Base-by-base conservation (phyloP, 179 eudicot genomes). In the Silene coronaria region DNA sequence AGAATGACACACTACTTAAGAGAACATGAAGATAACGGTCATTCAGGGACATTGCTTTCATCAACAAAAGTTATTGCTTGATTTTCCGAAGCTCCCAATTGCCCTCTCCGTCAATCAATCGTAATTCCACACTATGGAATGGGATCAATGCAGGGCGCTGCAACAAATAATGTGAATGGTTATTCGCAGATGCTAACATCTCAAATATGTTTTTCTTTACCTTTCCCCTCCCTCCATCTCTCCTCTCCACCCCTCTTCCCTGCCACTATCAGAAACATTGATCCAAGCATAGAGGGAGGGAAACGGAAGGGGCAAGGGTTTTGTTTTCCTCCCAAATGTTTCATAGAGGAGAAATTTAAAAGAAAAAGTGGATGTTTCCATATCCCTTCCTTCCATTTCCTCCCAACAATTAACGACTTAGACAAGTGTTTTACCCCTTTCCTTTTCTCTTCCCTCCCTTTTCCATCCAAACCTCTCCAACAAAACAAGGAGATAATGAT, bases 121-220 rank as follows among this genome's bases (percentile, higher is more conserved):
- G 84, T 67, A 94, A 81, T 81, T 94, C 97, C 86, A 73, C 73
- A 12, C 87, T 80, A 81, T 94, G 98, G 90, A 90, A 92, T 32
- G 92, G 96, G 76, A 92, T 92, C 75, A 94, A 83, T 64, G 98
- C 98, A 74, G 98, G 97, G 58, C 97, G 97, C 97, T 94, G 90
- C 62, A 32, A 69, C 38, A 28, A 53, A 16, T 36, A 51, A 77
- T 42, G 42, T 71, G 42, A 8, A 62, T 53, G 58, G 80, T 62
- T 34, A 67, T 60, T n/a, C 75, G 38, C 46, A 55, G 38, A 53
- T 13, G 16, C n/a, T 36, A 23, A 22, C 7, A 28, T 57, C 13
- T 19, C 14, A 22, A 57, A 65, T 19, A 22, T 53, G 58, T 53
- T 14, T 42, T 42, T 42, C 48, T 42, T 42, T 53, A 53, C 58